Evolutionary conservation across 305 asterid genomes (phyloP), one percentile per base, ranked within the genome.

Genomic region (Plantago rigida): DNA sequence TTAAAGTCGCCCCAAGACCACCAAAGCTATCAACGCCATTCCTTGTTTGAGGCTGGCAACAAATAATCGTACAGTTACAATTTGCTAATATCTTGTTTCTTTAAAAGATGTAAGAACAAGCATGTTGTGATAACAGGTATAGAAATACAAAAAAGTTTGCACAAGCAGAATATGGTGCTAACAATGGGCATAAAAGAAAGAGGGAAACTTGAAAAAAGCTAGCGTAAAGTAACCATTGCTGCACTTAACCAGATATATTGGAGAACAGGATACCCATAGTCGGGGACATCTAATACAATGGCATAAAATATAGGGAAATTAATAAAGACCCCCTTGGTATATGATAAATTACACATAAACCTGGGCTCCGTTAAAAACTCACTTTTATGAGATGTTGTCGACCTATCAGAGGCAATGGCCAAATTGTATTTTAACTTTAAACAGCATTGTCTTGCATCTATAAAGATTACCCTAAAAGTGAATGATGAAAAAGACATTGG

Each of bases 1-100:
- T 75, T 62, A 92, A 67, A 67, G 99, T 92, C 51, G 99, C 99
- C 74, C 99, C 99, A 75, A 92, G 96, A 51, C 99, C 99, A 74
- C 99, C 99, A 66, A 92, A 92, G 90, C 99, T 92, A 75, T 92
- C 85, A 71, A 92, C 84, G 9, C 99, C 95, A 56, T 63, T 84
- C 79, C 81, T 84, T 17, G 99, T 59, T 69, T 88, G 96, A 47
- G 99, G 99, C 99, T 92, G 84, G 66, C 65, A 76, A 76, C 68
- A 63, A 70, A 63, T 62, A 4, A 28, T 11, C 19, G 13, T 15
- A 26, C 4, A 3, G 44, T 5, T 39, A 11, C 4, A 1, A 53
- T 24, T 52, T 24, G 17, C 57, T 24, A 22, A 10, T 5, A 1
- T 24, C 2, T 10, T 52, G 5, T 52, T 22, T 52, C 31, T 3